Conservation (phyloP, 805 yeast genomes). For the Ogataea henricii region DNA sequence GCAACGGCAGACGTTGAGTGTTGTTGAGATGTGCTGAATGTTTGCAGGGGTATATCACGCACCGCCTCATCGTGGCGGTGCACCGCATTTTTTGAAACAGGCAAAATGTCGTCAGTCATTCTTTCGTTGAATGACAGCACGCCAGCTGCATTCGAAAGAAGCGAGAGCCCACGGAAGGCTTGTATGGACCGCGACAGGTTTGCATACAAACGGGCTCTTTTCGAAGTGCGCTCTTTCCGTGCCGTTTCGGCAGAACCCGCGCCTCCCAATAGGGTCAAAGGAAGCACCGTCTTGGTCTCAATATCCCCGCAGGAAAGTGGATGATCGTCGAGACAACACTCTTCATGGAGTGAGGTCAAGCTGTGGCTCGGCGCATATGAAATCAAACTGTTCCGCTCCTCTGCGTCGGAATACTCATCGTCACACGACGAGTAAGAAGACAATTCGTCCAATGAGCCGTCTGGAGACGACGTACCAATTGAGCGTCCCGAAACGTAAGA, state of each 20-base stretch:
- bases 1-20: neutral
- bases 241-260: neutral
- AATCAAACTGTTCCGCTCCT: slow-evolving; percentile 10
- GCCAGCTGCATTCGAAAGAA: slow-evolving; percentile 12
- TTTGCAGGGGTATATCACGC: slow-evolving; percentile 15
- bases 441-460: slow-evolving; percentile 4
- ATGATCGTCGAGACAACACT: slow-evolving; percentile 9
- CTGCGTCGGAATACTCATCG: slow-evolving; percentile 9
- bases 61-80: slow-evolving; percentile 4
- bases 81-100: slow-evolving; percentile 1
- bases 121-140: slow-evolving; percentile 20
- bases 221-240: slow-evolving; percentile 6
- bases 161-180: slow-evolving; percentile 12
- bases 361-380: slow-evolving; percentile 10
- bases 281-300: neutral
- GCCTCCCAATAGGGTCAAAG: slow-evolving; percentile 9
- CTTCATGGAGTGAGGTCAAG: slow-evolving; percentile 7
- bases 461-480: neutral
- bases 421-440: slow-evolving; percentile 11
- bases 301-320: slow-evolving; percentile 11
- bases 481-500: slow-evolving; percentile 7
- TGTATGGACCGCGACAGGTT: slow-evolving; percentile 17
- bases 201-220: slow-evolving; percentile 10
- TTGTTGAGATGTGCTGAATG: slow-evolving; percentile 13
- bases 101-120: slow-evolving; percentile 19